Evolutionary conservation across 2,329 filamentous ascomycete species (phyloP).

Genomic region (Claviceps africana): DNA sequence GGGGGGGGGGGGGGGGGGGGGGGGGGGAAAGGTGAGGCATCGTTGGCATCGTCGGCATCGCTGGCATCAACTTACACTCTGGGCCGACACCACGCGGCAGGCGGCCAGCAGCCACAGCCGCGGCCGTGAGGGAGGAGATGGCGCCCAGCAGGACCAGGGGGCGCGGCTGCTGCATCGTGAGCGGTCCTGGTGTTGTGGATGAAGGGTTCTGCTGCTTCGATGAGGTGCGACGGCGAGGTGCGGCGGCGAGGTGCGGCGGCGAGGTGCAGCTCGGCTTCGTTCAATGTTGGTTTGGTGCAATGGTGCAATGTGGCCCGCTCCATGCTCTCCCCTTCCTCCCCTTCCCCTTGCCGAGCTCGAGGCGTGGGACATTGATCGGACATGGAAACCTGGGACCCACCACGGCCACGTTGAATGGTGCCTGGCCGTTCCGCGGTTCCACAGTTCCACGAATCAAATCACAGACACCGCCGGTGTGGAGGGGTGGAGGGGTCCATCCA

Average conservation of each 20-base stretch:
- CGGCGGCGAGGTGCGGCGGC: neutral
- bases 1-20: neutral
- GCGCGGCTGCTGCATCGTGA: slow-evolving; percentile 22
- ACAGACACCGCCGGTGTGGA: neutral
- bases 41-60: no score
- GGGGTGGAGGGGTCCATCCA: no score
- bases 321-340: no score
- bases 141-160: slow-evolving; percentile 38
- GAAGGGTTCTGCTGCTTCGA: neutral
- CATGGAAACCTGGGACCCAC: no score
- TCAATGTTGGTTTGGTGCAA: no score
- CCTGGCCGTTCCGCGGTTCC: neutral
- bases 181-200: slow-evolving; percentile 1
- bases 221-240: neutral
- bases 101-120: slow-evolving; percentile 44
- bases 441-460: neutral
- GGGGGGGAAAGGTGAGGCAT: no score
- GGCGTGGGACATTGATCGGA: no score
- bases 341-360: no score
- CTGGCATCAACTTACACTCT: slow-evolving; percentile 56
- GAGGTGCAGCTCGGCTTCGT: neutral
- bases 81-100: slow-evolving; percentile 77
- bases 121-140: slow-evolving; percentile 33
- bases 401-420: no score
- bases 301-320: no score